Base-by-base conservation (phyloP, 352 stramenopile genomes). In the Achlya hypogyna region DNA sequence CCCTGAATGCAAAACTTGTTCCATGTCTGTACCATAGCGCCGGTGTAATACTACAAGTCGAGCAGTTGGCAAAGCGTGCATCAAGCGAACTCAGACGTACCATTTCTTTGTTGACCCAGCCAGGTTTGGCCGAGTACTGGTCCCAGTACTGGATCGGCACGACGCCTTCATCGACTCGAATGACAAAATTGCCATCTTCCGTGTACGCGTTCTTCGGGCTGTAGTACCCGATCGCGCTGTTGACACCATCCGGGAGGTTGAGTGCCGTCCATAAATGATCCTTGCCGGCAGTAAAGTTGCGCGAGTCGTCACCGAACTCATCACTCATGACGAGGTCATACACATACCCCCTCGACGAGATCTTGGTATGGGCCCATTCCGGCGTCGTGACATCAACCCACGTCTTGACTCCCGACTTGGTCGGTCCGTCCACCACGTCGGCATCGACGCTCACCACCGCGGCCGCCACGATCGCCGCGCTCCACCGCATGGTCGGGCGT, bases 1-100 rank as follows among this genome's bases (percentile, higher is more conserved):
- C 91, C 93, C 45, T 96, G 94, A 68, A 97, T 97, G 71, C 93
- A 98, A 69, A 98, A 98, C 53, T 97, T 97, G 71, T 97, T 97
- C 92, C 91, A 98, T 0, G 73, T 82, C 72, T 97, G 89, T 1
- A 98, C 53, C 89, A 97, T 97, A 3, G 73, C 91, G 23, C 77
- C 84, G 34, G 72, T 71, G 62, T 72, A 56, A 56, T 56, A 56
- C 49, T 56, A 56, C 10, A 10, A 27, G 43, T 20, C 1, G 16
- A 27, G 9, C 22, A 31, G 38, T 40, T 32, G 38, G 32, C 25
- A 27, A 29, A 22, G 27, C n/a, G 20, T 3, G n/a, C 8, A 43
- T 38, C 3, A 12, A 40, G 25, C 8, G 2, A 35, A 59, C n/a
- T n/a, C n/a, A n/a, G n/a, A n/a, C 54, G 23, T 58, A 67, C 60